Evolutionary conservation across 1,139 yeast species (phyloP).

Genomic region (Pichia sp.): DNA sequence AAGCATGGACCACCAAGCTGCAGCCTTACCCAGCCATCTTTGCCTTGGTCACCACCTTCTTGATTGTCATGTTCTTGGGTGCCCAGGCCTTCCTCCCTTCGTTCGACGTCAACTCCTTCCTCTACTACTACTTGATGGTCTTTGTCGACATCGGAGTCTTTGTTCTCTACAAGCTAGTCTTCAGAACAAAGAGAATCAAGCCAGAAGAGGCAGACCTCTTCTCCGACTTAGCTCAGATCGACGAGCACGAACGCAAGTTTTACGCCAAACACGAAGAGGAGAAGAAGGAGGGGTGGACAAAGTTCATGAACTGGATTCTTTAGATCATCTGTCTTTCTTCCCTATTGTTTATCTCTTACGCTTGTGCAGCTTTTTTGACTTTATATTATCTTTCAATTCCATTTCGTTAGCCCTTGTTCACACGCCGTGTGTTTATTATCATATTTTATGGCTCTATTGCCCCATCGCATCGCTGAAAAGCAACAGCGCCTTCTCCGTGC

Average conservation of each 20-base stretch:
- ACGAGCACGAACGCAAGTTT: conserved; percentile 22
- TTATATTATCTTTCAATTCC: neutral
- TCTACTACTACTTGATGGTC: conserved; percentile 43
- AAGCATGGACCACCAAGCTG: conserved; percentile 35
- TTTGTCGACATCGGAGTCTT: conserved; percentile 36
- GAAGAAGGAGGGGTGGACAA: conserved; percentile 1
- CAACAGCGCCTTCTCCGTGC: neutral
- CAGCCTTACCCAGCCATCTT: conserved; percentile 43
- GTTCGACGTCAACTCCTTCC: conserved; percentile 41
- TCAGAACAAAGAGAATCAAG: conserved; percentile 40
- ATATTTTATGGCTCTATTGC: too few species aligned
- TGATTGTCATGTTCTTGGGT: conserved; percentile 41
- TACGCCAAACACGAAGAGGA: conserved; percentile 2
- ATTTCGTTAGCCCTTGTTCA: neutral
- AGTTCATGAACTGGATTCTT: neutral
- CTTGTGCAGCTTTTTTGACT: neutral
- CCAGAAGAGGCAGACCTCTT: conserved; percentile 46
- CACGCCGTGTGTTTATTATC: too few species aligned
- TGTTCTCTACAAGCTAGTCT: conserved; percentile 37
- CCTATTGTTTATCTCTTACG: neutral
- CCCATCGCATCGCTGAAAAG: neutral
- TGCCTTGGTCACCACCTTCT: conserved; percentile 30
- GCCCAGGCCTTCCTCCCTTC: conserved; percentile 40
- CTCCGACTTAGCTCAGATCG: conserved; percentile 26
- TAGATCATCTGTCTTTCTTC: neutral